phyloP scores from a whole-genome alignment of 805 yeast species.

The Barnettozyma populi region DNA sequence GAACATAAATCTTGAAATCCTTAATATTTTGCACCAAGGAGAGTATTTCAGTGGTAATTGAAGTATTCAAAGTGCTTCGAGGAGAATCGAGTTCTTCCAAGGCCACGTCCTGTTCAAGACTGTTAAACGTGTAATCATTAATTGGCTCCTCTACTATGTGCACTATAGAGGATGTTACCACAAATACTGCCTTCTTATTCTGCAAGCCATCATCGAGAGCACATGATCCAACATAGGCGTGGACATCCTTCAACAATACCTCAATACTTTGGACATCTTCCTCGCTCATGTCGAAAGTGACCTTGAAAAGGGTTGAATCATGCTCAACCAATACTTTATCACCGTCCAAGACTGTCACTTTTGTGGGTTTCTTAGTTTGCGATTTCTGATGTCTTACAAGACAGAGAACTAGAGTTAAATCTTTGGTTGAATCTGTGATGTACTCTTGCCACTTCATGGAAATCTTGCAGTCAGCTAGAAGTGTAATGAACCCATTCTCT shows the following conservation, averaged over 20 bases:
- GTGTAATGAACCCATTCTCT: conserved; percentile 26
- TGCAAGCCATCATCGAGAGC: neutral
- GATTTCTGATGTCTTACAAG: conserved; percentile 3
- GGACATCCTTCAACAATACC: neutral
- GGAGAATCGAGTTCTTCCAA: neutral
- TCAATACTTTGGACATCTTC: neutral
- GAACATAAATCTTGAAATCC: conserved; percentile 3
- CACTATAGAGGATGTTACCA: neutral
- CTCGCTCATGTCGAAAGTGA: neutral
- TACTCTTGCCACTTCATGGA: conserved; percentile 31
- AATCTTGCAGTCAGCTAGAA: conserved; percentile 29
- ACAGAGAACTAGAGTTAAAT: neutral
- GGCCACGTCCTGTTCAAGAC: neutral
- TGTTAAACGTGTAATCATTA: neutral
- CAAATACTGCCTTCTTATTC: neutral
- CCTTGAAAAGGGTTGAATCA: neutral
- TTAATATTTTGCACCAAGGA: neutral
- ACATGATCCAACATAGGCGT: neutral
- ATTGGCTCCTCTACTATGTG: neutral
- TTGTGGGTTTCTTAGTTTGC: neutral
- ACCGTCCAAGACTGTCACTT: neutral
- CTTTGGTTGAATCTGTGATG: neutral
- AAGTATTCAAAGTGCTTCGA: neutral
- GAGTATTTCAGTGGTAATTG: neutral
- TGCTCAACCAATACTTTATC: neutral